A percentile compares a stretch with the other conserved stretches of the same genome.
Evolutionary conservation across 2,329 filamentous ascomycete genomes (phyloP).

Genomic region (Xylariomycetidae sp.): DNA sequence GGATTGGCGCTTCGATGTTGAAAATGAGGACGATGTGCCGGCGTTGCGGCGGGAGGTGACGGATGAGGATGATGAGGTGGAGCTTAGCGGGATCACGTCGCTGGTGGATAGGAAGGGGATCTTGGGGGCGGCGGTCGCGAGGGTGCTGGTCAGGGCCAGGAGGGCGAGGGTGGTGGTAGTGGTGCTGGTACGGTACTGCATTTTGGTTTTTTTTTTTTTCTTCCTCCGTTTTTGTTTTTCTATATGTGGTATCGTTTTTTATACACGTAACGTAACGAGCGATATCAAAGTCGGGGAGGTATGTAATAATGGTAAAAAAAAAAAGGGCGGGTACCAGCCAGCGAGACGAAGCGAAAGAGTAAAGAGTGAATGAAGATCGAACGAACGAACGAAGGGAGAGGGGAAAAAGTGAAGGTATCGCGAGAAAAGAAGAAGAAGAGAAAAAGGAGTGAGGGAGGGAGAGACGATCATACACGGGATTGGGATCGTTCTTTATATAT

Average conservation of each 20-base stretch:
- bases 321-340: too few species aligned
- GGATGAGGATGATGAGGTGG: background rate
- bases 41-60: background rate
- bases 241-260: too few species aligned
- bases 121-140: slow-evolving; percentile 11
- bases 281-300: too few species aligned
- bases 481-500: too few species aligned
- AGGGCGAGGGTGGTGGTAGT: slow-evolving; percentile 10
- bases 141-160: slow-evolving; percentile 10
- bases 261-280: too few species aligned
- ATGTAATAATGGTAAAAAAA: too few species aligned
- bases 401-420: background rate
- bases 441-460: background rate
- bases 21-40: slow-evolving; percentile 1
- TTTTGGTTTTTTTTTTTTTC: slow-evolving; percentile 3
- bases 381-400: background rate
- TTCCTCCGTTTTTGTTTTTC: background rate
- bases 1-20: slow-evolving; percentile 8
- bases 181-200: too few species aligned
- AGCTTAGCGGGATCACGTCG: slow-evolving; percentile 9
- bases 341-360: background rate
- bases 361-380: background rate
- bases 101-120: slow-evolving; percentile 16
- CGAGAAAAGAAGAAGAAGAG: background rate
- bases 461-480: background rate